A percentile compares a stretch with the other conserved stretches of the same genome.
Conservation (phyloP, 108 stramenopile species). For the Cyclotella choctawhatcheeana region DNA sequence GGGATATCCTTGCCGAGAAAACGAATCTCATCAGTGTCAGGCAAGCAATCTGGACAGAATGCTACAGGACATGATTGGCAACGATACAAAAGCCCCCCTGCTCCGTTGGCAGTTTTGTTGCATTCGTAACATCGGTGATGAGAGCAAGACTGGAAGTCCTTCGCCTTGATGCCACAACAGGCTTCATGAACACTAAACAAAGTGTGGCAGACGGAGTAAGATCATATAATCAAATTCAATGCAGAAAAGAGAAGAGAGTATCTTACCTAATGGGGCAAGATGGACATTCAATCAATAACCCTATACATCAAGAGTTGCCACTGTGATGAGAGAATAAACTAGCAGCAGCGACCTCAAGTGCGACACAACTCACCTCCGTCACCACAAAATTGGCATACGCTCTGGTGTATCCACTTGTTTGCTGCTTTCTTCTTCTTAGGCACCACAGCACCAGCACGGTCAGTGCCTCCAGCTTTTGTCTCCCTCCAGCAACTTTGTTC, state of each 20-base stretch:
- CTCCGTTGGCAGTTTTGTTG: conserved; percentile 52
- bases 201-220: too few relatives aligned
- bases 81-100: conserved; percentile 87
- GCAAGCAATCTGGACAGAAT: conserved; percentile 89
- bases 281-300: conserved; percentile 65
- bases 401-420: conserved; percentile 44
- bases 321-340: too few relatives aligned
- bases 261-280: conserved; percentile 63
- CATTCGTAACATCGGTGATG: conserved; percentile 85
- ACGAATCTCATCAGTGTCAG: conserved; percentile 40
- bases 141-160: conserved; percentile 60
- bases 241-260: too few relatives aligned
- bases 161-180: conserved; percentile 52
- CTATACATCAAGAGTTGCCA: background rate
- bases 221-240: too few relatives aligned
- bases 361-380: conserved; percentile 77
- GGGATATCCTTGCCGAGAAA: conserved; percentile 40
- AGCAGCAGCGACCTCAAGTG: background rate
- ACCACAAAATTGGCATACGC: conserved; percentile 71
- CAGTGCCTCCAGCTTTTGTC: conserved; percentile 23
- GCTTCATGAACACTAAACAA: conserved; percentile 52
- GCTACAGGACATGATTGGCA: conserved; percentile 75
- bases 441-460: conserved; percentile 3
- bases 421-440: conserved; percentile 39
- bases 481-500: conserved; percentile 74